Base-by-base conservation (phyloP, 78 protist genomes). In the Emiliania huxleyi region DNA sequence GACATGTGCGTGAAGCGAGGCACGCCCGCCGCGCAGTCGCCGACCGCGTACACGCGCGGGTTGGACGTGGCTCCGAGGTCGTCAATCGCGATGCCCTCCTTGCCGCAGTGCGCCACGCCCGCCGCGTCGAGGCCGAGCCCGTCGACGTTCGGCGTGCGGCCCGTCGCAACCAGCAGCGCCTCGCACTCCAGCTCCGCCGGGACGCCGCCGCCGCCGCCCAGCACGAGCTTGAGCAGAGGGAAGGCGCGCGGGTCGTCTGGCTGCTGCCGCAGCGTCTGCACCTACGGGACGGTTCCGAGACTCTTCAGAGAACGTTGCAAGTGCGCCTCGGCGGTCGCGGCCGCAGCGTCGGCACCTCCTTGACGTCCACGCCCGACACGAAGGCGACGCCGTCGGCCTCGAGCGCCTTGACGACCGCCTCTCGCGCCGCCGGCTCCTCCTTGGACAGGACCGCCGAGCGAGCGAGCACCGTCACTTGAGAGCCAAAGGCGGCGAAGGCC, bases 121-220 rank as follows among this genome's bases (percentile, higher is more conserved):
- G 95, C 96, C 25, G 2, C 55, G 37, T 96, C 97, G 21, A 94
- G 90, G 21, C 48, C 91, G 29, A 94, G 93, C 5, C 29, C 49
- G 22, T 83, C 48, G 23, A 96, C 96, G 83, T 96, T 96, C 11
- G 97, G 97, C 45, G 12, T 5, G 38, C 97, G 91, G 23, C 97
- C 97, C 19, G 96, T 43, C 26, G 96, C 95, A 33, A 94, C 87
- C 19, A 96, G 92, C 25, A 96, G 79, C 37, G 73, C 96, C 0
- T 92, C 93, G 37, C 55, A 52, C 48, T 21, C 91, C 33, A 92
- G 0, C n/a, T n/a, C n/a, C n/a, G n/a, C n/a, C n/a, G n/a, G n/a
- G n/a, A n/a, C n/a, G n/a, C n/a, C n/a, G n/a, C n/a, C n/a, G n/a
- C n/a, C n/a, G n/a, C n/a, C n/a, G n/a, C n/a, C n/a, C n/a, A n/a